Evolutionary conservation across 2,329 filamentous ascomycete species (phyloP).

Genomic region (Pyrenophora seminiperda): DNA sequence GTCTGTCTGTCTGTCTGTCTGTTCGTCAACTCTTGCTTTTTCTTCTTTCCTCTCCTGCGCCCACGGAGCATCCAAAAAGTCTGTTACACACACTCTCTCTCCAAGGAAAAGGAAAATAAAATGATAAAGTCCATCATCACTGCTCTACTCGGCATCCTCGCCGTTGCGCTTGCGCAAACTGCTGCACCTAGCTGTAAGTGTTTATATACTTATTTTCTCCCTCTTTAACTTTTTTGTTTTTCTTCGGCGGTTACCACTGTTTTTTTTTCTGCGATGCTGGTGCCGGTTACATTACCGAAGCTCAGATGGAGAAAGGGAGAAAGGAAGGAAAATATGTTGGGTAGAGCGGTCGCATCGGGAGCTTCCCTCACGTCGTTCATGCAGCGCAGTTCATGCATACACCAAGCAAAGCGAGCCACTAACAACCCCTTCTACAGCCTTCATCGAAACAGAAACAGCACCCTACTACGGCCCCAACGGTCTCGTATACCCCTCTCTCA

Average conservation of each 20-base stretch:
- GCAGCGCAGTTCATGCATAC: background rate
- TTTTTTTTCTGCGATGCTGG: background rate
- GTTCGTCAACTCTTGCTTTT: no score
- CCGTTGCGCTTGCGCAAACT: conserved; percentile 9
- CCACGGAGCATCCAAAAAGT: no score
- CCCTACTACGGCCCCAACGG: conserved; percentile 23
- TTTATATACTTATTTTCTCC: background rate
- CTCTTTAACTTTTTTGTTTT: no score
- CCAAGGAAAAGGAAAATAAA: background rate
- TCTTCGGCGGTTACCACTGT: no score
- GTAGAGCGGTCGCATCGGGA: no score
- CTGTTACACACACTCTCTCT: no score
- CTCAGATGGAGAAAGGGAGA: background rate
- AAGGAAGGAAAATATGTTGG: no score
- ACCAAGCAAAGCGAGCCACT: background rate
- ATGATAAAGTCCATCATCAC: conserved; percentile 8
- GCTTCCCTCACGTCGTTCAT: no score
- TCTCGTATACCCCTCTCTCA: conserved; percentile 23
- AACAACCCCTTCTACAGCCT: conserved; percentile 11
- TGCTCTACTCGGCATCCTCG: conserved; percentile 5
- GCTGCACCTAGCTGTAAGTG: conserved; percentile 11
- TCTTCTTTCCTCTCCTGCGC: no score
- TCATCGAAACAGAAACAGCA: conserved; percentile 26
- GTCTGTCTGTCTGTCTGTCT: no score
- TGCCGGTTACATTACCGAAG: no score